Base-by-base conservation (phyloP, 768 basidiomycete species). In the Mycena floridula region DNA sequence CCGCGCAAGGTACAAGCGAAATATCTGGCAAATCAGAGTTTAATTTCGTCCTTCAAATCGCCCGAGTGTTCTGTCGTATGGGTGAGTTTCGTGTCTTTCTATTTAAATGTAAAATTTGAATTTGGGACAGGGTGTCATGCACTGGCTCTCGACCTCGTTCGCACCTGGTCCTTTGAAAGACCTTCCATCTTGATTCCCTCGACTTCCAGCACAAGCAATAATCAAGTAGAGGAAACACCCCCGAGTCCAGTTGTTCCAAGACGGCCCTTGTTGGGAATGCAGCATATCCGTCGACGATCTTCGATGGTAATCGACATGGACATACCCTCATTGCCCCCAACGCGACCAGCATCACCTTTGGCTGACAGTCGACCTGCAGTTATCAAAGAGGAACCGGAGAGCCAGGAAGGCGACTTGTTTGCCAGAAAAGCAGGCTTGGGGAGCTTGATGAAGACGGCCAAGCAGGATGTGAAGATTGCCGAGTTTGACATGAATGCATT, bases 21-120 rank as follows among this genome's bases (percentile, higher is more conserved):
- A 91, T 97, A 23, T 84, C 89, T 0, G 88, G 86, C 15, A 75
- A 77, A 37, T 79, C 82, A 11, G 95, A 99, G 59, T 97, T 94
- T 65, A 93, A 89, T 58, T 98, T 98, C 60, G 90, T 99, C 8
- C 69, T 94, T 23, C 94, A 98, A 65, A 91, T 92, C 54, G 89
- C 93, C 0, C 79, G 91, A 23, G 88, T 95, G 7, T 93, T 97
- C 54, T 91, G 88, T 55, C 73, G 90, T 47, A 95, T 97, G 92
- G 96, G 95, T 90, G 52, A 30, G 83, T 59, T 1, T 8, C 24
- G 40, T 48, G n/a, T 38, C 3, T 36, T 45, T 40, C 15, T 27
- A 16, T 48, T 23, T 2, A n/a, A 28, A 25, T 22, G 18, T 25
- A 25, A 16, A 8, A 7, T 25, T 40, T 24, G 5, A 23, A 28